Evolutionary conservation across 192 early-diverging fungal genomes (phyloP).

Genomic region (Dispira simplex): DNA sequence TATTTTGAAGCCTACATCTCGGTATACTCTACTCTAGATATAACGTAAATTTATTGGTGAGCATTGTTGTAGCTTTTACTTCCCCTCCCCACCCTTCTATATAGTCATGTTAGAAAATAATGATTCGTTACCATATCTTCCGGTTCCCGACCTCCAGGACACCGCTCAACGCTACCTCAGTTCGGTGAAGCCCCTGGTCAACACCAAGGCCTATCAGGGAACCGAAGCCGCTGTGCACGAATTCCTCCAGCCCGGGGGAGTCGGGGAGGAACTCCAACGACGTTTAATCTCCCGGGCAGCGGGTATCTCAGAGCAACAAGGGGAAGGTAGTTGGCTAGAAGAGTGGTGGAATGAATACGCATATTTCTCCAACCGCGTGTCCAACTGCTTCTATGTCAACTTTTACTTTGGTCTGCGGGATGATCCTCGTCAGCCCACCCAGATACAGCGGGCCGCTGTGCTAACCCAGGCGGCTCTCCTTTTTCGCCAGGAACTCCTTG

Average conservation of each 20-base stretch:
- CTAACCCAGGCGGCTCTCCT: conserved; percentile 44
- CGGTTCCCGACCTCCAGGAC: conserved; percentile 36
- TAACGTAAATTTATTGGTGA: too few species aligned
- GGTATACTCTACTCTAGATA: too few species aligned
- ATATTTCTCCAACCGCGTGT: conserved; percentile 31
- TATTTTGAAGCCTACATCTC: too few species aligned
- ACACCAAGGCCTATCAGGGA: conserved; percentile 22
- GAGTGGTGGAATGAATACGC: conserved; percentile 34
- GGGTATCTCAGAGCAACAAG: conserved; percentile 13
- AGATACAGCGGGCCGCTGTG: conserved; percentile 37
- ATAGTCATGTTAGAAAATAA: too few species aligned
- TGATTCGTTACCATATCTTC: conserved; percentile 25
- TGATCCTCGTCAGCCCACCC: conserved; percentile 15
- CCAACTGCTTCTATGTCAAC: conserved; percentile 31
- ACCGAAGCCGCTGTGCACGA: conserved; percentile 26
- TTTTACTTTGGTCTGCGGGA: conserved; percentile 31
- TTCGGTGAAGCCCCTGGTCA: conserved; percentile 28
- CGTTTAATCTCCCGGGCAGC: conserved; percentile 27
- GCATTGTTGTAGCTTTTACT: too few species aligned
- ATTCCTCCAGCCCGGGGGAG: conserved; percentile 27
- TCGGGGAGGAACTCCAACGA: conserved; percentile 21
- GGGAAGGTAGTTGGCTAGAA: conserved; percentile 25
- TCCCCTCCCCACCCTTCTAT: too few species aligned
- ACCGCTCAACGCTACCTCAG: conserved; percentile 31
- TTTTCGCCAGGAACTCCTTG: conserved; percentile 38